Evolutionary conservation across 2,329 filamentous ascomycete genomes (phyloP).

Genomic region (Penicillium sp.): DNA sequence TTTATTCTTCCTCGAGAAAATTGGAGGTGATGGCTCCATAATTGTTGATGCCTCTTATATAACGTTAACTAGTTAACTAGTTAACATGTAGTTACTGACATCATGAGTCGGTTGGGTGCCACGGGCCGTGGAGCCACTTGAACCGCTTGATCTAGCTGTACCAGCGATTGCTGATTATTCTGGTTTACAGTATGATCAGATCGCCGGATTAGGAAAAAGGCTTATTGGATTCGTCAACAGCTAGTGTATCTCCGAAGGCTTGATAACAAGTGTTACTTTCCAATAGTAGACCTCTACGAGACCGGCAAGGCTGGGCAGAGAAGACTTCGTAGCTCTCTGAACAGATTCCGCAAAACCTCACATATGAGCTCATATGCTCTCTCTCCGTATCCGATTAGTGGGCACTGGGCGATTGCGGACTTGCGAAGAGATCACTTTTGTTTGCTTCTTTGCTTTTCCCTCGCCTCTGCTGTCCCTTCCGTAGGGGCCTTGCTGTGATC

Average conservation of each 20-base stretch:
- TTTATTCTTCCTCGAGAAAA: no score
- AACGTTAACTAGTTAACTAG: no score
- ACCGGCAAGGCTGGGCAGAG: not conserved
- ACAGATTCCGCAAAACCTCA: not conserved
- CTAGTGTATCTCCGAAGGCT: not conserved
- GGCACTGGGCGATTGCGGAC: no score
- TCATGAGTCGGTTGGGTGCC: conserved; percentile 19
- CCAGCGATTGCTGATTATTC: not conserved
- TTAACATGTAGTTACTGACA: conserved; percentile 17
- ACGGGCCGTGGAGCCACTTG: not conserved
- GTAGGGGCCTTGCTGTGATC: conserved; percentile 2
- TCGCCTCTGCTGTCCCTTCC: conserved; percentile 6
- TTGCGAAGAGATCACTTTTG: not conserved
- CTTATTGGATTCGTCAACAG: not conserved
- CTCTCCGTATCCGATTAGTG: not conserved
- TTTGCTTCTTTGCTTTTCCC: not conserved
- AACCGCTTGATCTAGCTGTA: conserved; percentile 2
- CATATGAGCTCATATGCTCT: not conserved
- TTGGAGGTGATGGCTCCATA: not conserved
- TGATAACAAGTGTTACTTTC: not conserved
- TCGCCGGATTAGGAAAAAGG: conserved; percentile 8
- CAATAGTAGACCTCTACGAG: not conserved
- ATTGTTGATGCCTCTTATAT: not conserved
- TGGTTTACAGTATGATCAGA: not conserved
- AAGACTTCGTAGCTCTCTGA: not conserved